phyloP scores from a whole-genome alignment of 371 early-diverging fungal species.

The Syncephalis plumigaleata region DNA sequence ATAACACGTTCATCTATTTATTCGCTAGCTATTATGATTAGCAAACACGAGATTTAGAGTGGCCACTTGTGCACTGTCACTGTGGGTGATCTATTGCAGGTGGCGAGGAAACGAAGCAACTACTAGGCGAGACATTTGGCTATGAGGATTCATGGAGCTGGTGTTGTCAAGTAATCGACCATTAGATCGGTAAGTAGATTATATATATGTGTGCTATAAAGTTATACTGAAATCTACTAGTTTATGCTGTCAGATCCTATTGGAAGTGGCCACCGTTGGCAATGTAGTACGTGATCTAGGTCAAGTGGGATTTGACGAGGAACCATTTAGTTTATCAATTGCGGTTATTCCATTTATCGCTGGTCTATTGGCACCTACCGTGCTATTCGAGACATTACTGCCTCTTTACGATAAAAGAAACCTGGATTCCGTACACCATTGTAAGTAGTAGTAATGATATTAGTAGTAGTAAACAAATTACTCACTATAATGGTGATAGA shows the following conservation, averaged over 20 bases:
- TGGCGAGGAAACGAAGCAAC: constrained; percentile 14
- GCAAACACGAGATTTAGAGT: constrained; percentile 16
- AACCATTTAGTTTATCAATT: constrained; percentile 13
- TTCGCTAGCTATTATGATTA: neutral
- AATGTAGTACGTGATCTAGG: constrained; percentile 14
- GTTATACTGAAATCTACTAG: constrained; percentile 5
- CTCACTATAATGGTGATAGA: neutral
- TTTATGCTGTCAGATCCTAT: constrained; percentile 14
- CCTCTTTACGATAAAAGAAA: constrained; percentile 6
- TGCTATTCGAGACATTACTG: constrained; percentile 10
- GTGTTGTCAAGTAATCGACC: constrained; percentile 15
- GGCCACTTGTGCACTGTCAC: constrained; percentile 19
- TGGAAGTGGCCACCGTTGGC: constrained; percentile 21
- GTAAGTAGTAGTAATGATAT: constrained; percentile 7
- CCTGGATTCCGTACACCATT: constrained; percentile 9
- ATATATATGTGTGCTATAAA: too few relatives aligned
- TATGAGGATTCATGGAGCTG: constrained; percentile 20
- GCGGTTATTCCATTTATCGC: constrained; percentile 18
- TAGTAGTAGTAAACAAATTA: neutral
- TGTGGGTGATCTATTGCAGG: constrained; percentile 19
- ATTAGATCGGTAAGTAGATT: constrained; percentile 13
- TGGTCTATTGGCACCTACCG: constrained; percentile 8
- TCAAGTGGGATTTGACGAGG: constrained; percentile 11
- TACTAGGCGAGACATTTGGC: constrained; percentile 15
- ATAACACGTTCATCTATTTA: neutral